Evolutionary conservation across 2,329 filamentous ascomycete genomes (phyloP), one percentile per base, ranked within the genome.

Genomic region (Colletotrichum siamense): DNA sequence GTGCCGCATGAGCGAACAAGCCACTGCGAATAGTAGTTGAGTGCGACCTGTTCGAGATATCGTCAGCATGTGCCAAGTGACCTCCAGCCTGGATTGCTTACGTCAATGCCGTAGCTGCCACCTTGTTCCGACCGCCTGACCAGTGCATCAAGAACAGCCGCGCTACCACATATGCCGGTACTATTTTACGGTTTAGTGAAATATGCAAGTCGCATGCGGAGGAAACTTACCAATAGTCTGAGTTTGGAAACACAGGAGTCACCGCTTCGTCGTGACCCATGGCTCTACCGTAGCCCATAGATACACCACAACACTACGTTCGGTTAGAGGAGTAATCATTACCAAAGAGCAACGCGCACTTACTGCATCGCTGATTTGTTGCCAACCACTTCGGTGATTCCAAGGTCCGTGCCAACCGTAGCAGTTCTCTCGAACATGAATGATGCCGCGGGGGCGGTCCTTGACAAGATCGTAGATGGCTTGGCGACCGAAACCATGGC

Each of bases 361-460:
- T 74, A 84, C 82, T 3, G 86, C 86, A 78, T 91, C 88, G 30
- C 84, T 86, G 67, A 91, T 89, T 79, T 89, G 88, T 80, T 91
- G 89, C 89, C 89, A 91, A 3, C 89, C 89, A 55, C 83, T 86
- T 5, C 88, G 82, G 32, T 86, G 81, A 5, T 81, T 80, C 86
- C 86, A 88, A 0, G 87, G 86, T 0, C 89, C 89, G 67, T 89
- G 78, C 83, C 85, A 90, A 1, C 89, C 89, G 77, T 89, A 91
- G 79, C 88, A 90, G 78, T 91, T 90, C 81, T 90, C 89, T 5
- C 86, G 81, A 6, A 87, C 85, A 62, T 89, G 85, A n/a, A 91
- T 83, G 32, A 90, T 82, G 83, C 71, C 59, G 15, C 64, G 64
- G 0, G 30, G 26, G 1, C 70, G 64, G 36, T 52, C 64, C 16